Evolutionary conservation across 2,329 filamentous ascomycete species (phyloP).

Genomic region (Pyricularia pennisetigena): DNA sequence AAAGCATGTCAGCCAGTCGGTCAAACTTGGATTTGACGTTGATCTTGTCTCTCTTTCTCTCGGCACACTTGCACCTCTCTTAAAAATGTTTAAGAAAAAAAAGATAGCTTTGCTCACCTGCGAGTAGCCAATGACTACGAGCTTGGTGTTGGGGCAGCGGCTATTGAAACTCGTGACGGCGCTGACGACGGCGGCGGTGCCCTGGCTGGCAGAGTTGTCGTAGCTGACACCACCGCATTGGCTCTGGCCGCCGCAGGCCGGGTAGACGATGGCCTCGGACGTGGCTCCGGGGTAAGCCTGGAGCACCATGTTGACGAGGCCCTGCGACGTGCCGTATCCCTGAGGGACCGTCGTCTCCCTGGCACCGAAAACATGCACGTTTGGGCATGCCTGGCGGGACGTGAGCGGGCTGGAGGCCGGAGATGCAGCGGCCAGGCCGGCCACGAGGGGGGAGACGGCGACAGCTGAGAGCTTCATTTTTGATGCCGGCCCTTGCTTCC

Average conservation of each 20-base stretch:
- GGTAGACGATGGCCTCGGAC: conserved; percentile 44
- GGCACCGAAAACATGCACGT: conserved; percentile 34
- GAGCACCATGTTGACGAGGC: conserved; percentile 39
- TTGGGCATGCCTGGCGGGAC: conserved; percentile 36
- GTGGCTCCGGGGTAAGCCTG: conserved; percentile 38
- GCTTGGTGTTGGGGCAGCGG: conserved; percentile 43
- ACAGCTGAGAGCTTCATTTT: conserved; percentile 2
- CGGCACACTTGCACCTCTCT: neutral
- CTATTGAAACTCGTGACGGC: conserved; percentile 49
- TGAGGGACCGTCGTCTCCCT: conserved; percentile 37
- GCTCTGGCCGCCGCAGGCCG: conserved; percentile 52
- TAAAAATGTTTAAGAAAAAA: neutral
- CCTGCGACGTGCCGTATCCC: conserved; percentile 40
- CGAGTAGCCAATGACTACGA: conserved; percentile 53
- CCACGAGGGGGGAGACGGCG: conserved; percentile 15
- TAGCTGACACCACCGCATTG: conserved; percentile 51
- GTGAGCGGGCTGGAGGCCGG: conserved; percentile 42
- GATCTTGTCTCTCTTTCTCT: neutral
- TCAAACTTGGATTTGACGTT: neutral
- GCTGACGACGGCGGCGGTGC: conserved; percentile 46
- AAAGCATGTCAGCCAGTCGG: neutral
- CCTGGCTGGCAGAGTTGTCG: conserved; percentile 45
- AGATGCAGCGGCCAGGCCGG: conserved; percentile 35
- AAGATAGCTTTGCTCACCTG: conserved; percentile 30
- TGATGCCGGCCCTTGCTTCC: neutral